phyloP scores from a whole-genome alignment of 345 rosid genomes.

The Trapa bicornis region DNA sequence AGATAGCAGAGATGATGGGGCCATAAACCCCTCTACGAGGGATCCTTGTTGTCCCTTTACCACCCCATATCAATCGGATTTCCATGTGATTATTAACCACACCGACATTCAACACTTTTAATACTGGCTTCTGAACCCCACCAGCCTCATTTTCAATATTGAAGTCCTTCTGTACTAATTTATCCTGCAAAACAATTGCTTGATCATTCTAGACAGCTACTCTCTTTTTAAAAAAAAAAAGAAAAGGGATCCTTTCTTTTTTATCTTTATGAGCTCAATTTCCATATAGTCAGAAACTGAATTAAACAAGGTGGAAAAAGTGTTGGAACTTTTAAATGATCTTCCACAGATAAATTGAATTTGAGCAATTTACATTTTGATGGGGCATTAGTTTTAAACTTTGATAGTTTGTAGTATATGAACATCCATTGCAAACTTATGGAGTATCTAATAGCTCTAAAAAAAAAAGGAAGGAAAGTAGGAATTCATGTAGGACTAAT shows the following conservation, averaged over 20 bases:
- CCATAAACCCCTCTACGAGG: conserved; percentile 28
- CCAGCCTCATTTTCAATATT: conserved; percentile 19
- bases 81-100: conserved; percentile 18
- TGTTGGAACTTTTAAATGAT: too few species aligned
- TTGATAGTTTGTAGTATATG: too few species aligned
- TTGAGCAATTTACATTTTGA: too few species aligned
- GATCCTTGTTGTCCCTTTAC: conserved; percentile 31
- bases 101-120: conserved; percentile 9
- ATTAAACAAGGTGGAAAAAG: too few species aligned
- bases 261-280: not conserved
- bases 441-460: too few species aligned
- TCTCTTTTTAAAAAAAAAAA: not conserved
- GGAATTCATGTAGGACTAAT: too few species aligned
- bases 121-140: conserved; percentile 16
- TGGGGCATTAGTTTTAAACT: too few species aligned
- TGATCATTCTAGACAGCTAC: not conserved
- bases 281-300: too few species aligned
- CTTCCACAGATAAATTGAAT: too few species aligned
- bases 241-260: not conserved
- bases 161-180: conserved; percentile 19
- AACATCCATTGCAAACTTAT: too few species aligned
- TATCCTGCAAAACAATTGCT: conserved; percentile 16
- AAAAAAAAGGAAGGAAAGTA: too few species aligned
- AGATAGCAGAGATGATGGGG: conserved; percentile 38
- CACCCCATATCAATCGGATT: conserved; percentile 30